These are phyloP conservation scores for Neobulgaria alba DNA, from an alignment of 2,329 filamentous ascomycete species.

Conservation along the genomic window DNA sequence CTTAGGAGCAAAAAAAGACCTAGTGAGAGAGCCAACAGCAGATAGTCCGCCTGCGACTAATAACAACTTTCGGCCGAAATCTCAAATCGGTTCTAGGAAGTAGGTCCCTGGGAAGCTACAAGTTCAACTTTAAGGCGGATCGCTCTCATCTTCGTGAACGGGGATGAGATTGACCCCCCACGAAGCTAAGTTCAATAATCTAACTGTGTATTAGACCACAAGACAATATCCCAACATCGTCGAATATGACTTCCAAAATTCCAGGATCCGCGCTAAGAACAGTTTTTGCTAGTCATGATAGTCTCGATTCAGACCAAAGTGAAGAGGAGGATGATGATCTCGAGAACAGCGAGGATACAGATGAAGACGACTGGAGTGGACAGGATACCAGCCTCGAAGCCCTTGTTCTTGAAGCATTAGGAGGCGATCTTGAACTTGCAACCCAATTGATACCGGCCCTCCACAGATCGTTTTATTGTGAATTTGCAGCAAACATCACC, in stretches of 20 bases:
- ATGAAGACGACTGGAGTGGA: slow-evolving; percentile 6
- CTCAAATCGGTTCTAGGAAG: no score
- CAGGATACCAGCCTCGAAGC: slow-evolving; percentile 4
- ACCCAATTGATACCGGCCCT: slow-evolving; percentile 5
- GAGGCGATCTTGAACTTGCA: slow-evolving; percentile 5
- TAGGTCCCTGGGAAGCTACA: no score
- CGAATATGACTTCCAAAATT: background rate
- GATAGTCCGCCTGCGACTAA: no score
- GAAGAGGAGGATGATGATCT: slow-evolving; percentile 1
- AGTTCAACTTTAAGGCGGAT: no score
- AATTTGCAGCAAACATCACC: slow-evolving; percentile 1
- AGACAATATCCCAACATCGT: background rate
- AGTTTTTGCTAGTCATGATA: slow-evolving; percentile 1
- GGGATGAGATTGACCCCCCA: background rate
- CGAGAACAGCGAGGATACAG: slow-evolving; percentile 4
- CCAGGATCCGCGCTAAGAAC: background rate
- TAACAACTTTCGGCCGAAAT: no score
- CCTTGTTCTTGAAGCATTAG: slow-evolving; percentile 3
- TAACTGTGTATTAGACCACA: background rate
- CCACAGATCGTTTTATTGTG: slow-evolving; percentile 2
- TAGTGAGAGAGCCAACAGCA: no score
- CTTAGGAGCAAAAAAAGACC: background rate
- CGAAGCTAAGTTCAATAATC: background rate
- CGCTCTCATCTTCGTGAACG: no score
- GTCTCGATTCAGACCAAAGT: slow-evolving; percentile 1